Percentiles rank a stretch among this genome's conserved stretches.
These are phyloP conservation scores for Barbarea vulgaris DNA, from an alignment of 345 rosid genomes.

Conservation along the genomic window DNA sequence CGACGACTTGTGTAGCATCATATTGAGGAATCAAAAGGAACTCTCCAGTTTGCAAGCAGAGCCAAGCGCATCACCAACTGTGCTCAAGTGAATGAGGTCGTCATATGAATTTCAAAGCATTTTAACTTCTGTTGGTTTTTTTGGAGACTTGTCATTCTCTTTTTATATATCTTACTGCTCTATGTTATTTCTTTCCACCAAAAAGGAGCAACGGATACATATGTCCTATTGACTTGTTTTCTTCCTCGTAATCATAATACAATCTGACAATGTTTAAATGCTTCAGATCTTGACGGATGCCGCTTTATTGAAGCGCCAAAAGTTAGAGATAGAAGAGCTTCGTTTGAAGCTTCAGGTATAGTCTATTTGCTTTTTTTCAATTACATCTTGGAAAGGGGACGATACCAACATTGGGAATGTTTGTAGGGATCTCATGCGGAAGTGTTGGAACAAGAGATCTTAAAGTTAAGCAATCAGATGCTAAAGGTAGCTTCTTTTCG, in stretches of 20 bases:
- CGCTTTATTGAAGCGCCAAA: slow-evolving; percentile 87
- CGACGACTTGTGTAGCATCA: slow-evolving; percentile 56
- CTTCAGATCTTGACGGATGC: slow-evolving; percentile 92
- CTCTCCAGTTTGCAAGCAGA: slow-evolving; percentile 95
- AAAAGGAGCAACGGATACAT: not conserved
- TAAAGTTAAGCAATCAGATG: slow-evolving; percentile 88
- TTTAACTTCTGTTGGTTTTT: slow-evolving; percentile 4
- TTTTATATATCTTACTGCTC: slow-evolving; percentile 6
- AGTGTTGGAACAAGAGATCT: slow-evolving; percentile 86
- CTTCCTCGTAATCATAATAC: not conserved
- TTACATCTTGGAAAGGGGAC: slow-evolving; percentile 13
- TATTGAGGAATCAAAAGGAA: slow-evolving; percentile 94
- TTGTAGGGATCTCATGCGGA: slow-evolving; percentile 87
- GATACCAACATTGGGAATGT: slow-evolving; percentile 7
- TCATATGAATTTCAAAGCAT: slow-evolving; percentile 16
- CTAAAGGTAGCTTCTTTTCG: slow-evolving; percentile 60
- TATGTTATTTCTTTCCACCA: not conserved
- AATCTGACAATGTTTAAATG: slow-evolving; percentile 39
- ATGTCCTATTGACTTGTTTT: not conserved
- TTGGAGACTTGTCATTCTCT: slow-evolving; percentile 3
- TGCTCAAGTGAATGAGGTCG: slow-evolving; percentile 96
- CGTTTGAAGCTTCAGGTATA: slow-evolving; percentile 83
- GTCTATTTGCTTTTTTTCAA: not conserved
- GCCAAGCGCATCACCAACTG: slow-evolving; percentile 94
- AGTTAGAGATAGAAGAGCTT: slow-evolving; percentile 91